Percentiles rank a stretch among this genome's conserved stretches.
Conservation (phyloP, 768 basidiomycete genomes). For the Tylopilus sp. region DNA sequence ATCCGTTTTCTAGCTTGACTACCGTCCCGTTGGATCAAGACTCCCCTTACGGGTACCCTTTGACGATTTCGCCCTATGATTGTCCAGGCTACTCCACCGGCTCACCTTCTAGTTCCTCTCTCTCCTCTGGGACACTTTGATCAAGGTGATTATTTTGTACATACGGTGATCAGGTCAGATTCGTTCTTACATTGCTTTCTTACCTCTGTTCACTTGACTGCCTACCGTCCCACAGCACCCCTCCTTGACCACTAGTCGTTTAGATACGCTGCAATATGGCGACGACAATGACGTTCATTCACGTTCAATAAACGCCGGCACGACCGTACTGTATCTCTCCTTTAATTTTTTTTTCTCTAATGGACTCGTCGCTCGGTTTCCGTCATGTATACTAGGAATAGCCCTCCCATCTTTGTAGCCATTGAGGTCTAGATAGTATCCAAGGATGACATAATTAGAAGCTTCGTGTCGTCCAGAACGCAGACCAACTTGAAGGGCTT, state of each 20-base stretch:
- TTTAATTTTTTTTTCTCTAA: neutral
- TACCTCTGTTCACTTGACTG: neutral
- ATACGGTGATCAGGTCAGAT: constrained; percentile 1
- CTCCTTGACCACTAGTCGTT: neutral
- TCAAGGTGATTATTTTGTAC: neutral
- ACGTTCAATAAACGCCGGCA: neutral
- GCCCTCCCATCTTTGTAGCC: neutral
- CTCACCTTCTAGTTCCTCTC: constrained; percentile 13
- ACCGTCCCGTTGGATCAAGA: neutral
- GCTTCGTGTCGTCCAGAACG: neutral
- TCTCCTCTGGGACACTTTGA: constrained; percentile 6
- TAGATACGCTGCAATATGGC: neutral
- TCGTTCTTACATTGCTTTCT: neutral
- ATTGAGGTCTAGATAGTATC: constrained; percentile 4
- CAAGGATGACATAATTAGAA: constrained; percentile 1
- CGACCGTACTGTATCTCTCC: neutral
- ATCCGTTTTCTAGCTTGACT: constrained; percentile 20
- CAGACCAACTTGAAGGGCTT: neutral
- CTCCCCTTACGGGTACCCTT: neutral
- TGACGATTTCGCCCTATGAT: constrained; percentile 22
- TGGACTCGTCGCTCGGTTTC: constrained; percentile 11
- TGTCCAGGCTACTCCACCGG: constrained; percentile 5
- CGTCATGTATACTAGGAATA: constrained; percentile 4
- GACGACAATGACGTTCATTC: constrained; percentile 2
- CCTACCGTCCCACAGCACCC: neutral